Evolutionary conservation across 192 early-diverging fungal genomes (phyloP), one percentile per base, ranked within the genome.

Genomic region (Backusella psychrophila): DNA sequence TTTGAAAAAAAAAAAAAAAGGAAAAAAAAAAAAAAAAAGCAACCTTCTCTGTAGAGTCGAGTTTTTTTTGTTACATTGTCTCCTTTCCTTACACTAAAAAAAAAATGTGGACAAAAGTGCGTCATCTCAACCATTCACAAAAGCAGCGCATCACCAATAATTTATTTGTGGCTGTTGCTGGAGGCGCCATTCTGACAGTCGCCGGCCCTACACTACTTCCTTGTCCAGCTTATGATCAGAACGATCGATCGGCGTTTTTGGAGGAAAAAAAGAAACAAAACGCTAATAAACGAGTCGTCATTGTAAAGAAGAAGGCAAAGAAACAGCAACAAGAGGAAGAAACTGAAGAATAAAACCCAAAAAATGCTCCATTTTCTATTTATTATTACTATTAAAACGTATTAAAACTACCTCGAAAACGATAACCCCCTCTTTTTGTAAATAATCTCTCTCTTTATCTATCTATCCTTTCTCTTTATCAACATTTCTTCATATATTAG

Each of bases 151-250:
- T 89, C 65, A 89, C 86, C 31, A 80, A 80, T 23, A 82, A 85
- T 11, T 71, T 89, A 0, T 89, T 89, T 73, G 80, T 89, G 52
- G 80, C 79, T 3, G 85, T 86, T 68, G 87, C 87, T 9, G 76
- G 81, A 11, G 87, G 87, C 39, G 85, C 84, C 9, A 83, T 89
- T 6, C 74, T 85, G 33, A 87, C 87, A 3, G 87, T 89, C 0
- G 87, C 87, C 31, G 44, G 81, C 33, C 87, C 87, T 17, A 84
- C 87, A 5, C 70, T 89, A 35, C 85, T 87, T 15, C 86, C 87
- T 0, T 89, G 87, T 77, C 84, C 86, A 15, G 87, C 85, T 9
- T 82, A 87, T n/a, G 84, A 89, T 46, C 53, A 84, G 33, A 85
- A 85, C 63, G 80, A 81, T 23, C 73, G 49, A 36, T 38, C 76